Percentiles rank a stretch among this genome's conserved stretches.
Conservation (phyloP, 768 basidiomycete genomes). For the Hygrocybe coccinea region DNA sequence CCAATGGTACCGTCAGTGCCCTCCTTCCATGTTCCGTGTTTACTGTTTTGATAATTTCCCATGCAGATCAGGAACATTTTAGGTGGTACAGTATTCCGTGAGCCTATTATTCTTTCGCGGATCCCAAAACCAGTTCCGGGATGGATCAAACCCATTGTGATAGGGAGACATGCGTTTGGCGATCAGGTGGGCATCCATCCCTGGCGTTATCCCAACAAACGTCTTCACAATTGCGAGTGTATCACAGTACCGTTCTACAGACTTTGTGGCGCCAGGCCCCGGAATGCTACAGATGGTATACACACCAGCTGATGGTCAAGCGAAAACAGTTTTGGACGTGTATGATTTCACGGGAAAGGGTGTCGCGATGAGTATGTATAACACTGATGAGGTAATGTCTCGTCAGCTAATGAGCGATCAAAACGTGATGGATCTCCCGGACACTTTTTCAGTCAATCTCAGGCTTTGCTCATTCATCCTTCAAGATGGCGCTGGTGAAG, state of each 20-base stretch:
- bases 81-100: slow-evolving; percentile 97
- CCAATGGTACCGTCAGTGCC: slow-evolving; percentile 80
- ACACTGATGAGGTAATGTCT: slow-evolving; percentile 79
- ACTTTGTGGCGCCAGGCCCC: slow-evolving; percentile 84
- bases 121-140: slow-evolving; percentile 95
- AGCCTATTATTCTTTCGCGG: slow-evolving; percentile 87
- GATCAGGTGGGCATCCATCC: slow-evolving; percentile 61
- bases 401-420: background rate
- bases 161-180: slow-evolving; percentile 96
- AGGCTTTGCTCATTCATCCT: slow-evolving; percentile 95
- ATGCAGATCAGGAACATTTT: slow-evolving; percentile 91
- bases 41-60: background rate
- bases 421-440: background rate
- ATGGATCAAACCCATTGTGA: slow-evolving; percentile 94
- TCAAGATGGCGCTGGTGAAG: slow-evolving; percentile 90
- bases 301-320: slow-evolving; percentile 73
- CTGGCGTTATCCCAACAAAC: background rate
- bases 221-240: background rate
- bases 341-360: slow-evolving; percentile 92
- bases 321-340: slow-evolving; percentile 67
- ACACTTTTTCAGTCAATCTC: slow-evolving; percentile 60
- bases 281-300: slow-evolving; percentile 93
- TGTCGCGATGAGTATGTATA: slow-evolving; percentile 97
- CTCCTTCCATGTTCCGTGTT: background rate
- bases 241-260: slow-evolving; percentile 85